Evolutionary conservation across 768 basidiomycete species (phyloP), one percentile per base, ranked within the genome.

Genomic region (Coprinellus aureogranulatus): DNA sequence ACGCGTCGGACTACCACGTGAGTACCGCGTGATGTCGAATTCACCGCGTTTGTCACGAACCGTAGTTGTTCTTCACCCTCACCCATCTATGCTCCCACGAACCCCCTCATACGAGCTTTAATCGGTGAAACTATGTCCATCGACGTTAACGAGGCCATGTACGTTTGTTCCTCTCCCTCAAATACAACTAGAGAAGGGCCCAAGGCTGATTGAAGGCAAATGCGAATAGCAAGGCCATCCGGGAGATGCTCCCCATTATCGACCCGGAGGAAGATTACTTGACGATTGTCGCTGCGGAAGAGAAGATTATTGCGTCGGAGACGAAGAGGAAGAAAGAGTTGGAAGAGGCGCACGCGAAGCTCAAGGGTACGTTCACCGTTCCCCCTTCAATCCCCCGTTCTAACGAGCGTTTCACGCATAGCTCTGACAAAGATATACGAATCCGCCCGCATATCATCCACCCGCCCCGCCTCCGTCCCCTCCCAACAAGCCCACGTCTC

Each of bases 221-320:
- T 45, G 20, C 20, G n/a, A 26, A 31, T 25, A 90, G 89, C 49
- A 85, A 86, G 61, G 81, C 86, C 18, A 84, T 90, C 46, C 79
- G 78, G 61, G 85, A 85, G 59, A 88, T 91, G 81, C 74, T 81
- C 30, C 79, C 81, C 3, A 85, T 90, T 57, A 88, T 92, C 54
- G 85, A 89, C 64, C 88, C 89, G 11, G 86, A 88, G 42, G 88
- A 90, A 53, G 90, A 92, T 69, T 90, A 85, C 66, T 72, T 87
- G 57, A 86, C 87, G 12, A 89, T 92, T 49, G 83, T 85, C 16
- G 83, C 81, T 6, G 85, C 89, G 8, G 88, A 92, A 62, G 85
- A 90, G 58, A 84, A 80, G 61, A 85, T 90, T 66, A 80, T 80
- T 14, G 63, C 77, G 6, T 82, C 82, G 10, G 82, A 87, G 58